Evolutionary conservation across 2,329 filamentous ascomycete genomes (phyloP).

Genomic region (Ophiostoma pallidulum): DNA sequence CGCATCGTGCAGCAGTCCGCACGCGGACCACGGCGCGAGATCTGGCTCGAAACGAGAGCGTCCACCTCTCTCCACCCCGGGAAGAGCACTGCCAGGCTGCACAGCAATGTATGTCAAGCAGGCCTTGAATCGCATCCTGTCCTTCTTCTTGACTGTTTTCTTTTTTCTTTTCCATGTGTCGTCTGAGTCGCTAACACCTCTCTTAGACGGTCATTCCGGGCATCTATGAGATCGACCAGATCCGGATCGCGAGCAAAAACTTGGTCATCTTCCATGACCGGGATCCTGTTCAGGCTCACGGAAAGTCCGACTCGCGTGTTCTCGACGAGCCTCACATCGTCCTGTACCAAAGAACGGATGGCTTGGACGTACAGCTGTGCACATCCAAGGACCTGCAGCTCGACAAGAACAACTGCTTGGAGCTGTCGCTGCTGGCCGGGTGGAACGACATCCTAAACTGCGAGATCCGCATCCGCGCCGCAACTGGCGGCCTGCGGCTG

Average conservation of each 20-base stretch:
- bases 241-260: constrained; percentile 56
- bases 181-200: constrained; percentile 21
- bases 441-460: constrained; percentile 58
- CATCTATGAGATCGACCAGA: constrained; percentile 63
- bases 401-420: constrained; percentile 67
- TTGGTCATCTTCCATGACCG: constrained; percentile 58
- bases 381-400: constrained; percentile 66
- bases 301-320: constrained; percentile 37
- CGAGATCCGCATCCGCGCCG: constrained; percentile 52
- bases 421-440: constrained; percentile 63
- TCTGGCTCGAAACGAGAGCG: constrained; percentile 26
- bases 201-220: constrained; percentile 56
- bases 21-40: constrained; percentile 50
- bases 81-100: constrained; percentile 34
- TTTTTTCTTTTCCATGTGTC: no score
- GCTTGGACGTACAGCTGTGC: constrained; percentile 58
- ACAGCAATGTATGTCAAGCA: constrained; percentile 33
- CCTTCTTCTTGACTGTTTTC: constrained; percentile 5
- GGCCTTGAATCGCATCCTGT: neutral
- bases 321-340: constrained; percentile 53
- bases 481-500: constrained; percentile 56
- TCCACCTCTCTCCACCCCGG: constrained; percentile 45
- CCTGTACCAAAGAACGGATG: constrained; percentile 61
- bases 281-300: constrained; percentile 22
- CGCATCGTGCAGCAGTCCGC: constrained; percentile 48